Conservation (phyloP, 2,329 filamentous ascomycete genomes). For the Microdochium bolleyi region DNA sequence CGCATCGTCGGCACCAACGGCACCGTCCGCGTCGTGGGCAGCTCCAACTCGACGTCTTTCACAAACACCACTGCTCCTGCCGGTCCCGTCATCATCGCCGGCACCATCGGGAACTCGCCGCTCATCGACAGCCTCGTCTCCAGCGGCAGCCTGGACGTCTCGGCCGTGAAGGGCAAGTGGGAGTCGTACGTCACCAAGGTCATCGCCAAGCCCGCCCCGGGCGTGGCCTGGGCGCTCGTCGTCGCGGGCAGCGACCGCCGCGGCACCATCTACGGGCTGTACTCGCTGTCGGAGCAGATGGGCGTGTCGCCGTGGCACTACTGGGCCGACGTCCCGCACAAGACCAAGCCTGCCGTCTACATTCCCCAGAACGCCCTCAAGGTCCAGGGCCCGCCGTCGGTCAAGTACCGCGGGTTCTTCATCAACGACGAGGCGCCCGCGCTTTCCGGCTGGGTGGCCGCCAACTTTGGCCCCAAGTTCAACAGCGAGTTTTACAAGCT, state of each 20-base stretch:
- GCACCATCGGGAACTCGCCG: conserved; percentile 57
- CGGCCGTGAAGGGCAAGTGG: conserved; percentile 54
- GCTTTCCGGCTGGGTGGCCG: conserved; percentile 55
- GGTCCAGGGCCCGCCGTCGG: conserved; percentile 44
- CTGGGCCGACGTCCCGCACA: conserved; percentile 54
- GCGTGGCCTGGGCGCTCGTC: conserved; percentile 50
- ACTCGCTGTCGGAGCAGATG: conserved; percentile 75
- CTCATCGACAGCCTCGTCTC: conserved; percentile 51
- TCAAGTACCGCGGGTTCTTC: conserved; percentile 64
- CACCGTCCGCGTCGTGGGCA: conserved; percentile 43
- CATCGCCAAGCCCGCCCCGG: conserved; percentile 47
- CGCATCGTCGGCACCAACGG: conserved; percentile 61
- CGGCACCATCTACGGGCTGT: conserved; percentile 61
- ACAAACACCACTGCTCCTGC: conserved; percentile 27
- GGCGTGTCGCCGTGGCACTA: conserved; percentile 65
- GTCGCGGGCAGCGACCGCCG: conserved; percentile 56
- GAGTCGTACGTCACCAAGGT: conserved; percentile 58
- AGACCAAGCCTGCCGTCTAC: conserved; percentile 44
- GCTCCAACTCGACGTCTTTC: conserved; percentile 36
- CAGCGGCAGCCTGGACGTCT: conserved; percentile 48
- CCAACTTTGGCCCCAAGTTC: conserved; percentile 34
- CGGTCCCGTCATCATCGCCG: conserved; percentile 55
- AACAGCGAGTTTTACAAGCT: conserved; percentile 59
- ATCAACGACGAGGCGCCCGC: conserved; percentile 64
- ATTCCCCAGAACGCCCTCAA: conserved; percentile 39